Evolutionary conservation across 2,329 filamentous ascomycete species (phyloP), one percentile per base, ranked within the genome.

Genomic region (Scolecobasidium constrictum): DNA sequence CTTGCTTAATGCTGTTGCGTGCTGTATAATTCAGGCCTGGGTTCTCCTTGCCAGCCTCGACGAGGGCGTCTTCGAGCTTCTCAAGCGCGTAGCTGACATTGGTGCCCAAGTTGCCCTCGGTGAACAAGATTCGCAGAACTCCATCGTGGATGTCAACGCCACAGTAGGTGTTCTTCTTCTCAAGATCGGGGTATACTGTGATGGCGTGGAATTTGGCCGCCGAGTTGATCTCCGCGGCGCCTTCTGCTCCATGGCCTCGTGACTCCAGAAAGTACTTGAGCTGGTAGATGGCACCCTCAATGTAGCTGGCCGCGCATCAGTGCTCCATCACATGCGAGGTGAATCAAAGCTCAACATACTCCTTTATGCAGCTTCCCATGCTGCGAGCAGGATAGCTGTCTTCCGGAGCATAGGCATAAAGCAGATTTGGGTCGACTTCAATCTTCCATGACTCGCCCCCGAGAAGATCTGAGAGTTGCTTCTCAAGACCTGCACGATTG

Each of bases 51-150:
- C 16, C 36, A 22, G 36, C 36, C 11, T 12, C 36, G 17, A 35
- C 18, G 12, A 48, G 48, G 4, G 68, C 71, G 20, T 60, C 55
- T 22, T 59, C 50, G 19, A 76, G 58, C 6, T 61, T 57, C 28
- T 56, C 47, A 7, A 50, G 52, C 42, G 64, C 62, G 35, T 66
- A 48, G 51, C 55, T 49, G 45, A 65, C 59, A 57, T 76, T 75
- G 50, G 52, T 56, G 36, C 67, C 72, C 1, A 76, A 60, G 39
- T 56, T 49, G 4, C 53, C 50, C 19, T 61, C 56, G 13, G 56
- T 49, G 55, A 75, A 75, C 33, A 73, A 51, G n/a, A 75, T 60
- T 44, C 63, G 57, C 5, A 76, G 65, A 47, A 63, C 57, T 36
- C 70, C 69, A 4, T 68, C 63, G 2, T 56, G 52, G 36, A 76